Evolutionary conservation across 208 protist species (phyloP).

Genomic region (Leishmania mexicana): DNA sequence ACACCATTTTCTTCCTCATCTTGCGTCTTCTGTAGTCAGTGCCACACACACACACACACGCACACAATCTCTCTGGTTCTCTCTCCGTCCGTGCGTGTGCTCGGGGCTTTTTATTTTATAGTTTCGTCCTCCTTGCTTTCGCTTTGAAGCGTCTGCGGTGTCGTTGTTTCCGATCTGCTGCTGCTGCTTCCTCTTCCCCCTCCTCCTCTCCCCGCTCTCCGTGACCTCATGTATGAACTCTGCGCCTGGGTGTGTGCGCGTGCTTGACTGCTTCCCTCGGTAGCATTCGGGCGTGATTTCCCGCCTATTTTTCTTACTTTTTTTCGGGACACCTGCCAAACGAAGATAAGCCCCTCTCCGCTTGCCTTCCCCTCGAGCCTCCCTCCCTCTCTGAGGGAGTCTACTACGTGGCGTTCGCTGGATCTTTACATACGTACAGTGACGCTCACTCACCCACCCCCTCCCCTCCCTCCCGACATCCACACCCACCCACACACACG

Average conservation of each 20-base stretch:
- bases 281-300: background rate
- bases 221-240: constrained; percentile 3
- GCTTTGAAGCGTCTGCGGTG: background rate
- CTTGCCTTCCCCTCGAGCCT: background rate
- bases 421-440: background rate
- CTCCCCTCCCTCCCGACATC: background rate
- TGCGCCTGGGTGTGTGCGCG: background rate
- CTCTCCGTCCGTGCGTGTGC: background rate
- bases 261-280: background rate
- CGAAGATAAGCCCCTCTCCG: background rate
- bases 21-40: background rate
- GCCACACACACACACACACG: background rate
- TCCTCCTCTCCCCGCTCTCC: background rate
- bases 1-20: background rate
- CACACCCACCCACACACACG: background rate
- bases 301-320: background rate
- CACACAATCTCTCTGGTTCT: background rate
- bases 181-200: background rate
- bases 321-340: background rate
- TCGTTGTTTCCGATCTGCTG: background rate
- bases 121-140: background rate
- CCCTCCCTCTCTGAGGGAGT: background rate
- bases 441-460: background rate
- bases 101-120: background rate
- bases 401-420: background rate